A percentile compares a stretch with the other conserved stretches of the same genome.
These are phyloP conservation scores for Dendrobium huoshanense DNA, from an alignment of 106 monocot genomes.

Conservation along the genomic window DNA sequence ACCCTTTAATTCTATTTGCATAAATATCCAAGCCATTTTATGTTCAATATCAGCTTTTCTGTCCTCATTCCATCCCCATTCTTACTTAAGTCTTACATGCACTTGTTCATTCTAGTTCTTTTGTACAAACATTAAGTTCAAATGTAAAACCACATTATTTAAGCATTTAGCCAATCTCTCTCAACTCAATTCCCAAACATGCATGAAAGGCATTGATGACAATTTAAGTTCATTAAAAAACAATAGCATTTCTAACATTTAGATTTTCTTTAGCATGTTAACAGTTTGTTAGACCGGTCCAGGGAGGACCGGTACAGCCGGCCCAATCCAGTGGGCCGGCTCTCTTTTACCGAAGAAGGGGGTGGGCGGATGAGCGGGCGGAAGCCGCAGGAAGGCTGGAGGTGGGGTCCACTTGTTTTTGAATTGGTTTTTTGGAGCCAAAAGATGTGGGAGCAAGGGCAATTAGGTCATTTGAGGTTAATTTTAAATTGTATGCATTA, in stretches of 20 bases:
- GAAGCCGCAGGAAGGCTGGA: too few relatives aligned
- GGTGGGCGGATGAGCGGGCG: too few relatives aligned
- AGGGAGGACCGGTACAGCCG: too few relatives aligned
- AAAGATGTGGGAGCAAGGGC: too few relatives aligned
- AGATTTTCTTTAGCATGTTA: background rate
- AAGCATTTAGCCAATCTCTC: background rate
- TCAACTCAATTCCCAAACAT: background rate
- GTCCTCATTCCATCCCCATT: background rate
- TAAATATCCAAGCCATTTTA: background rate
- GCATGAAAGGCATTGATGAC: background rate
- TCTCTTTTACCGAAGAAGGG: too few relatives aligned
- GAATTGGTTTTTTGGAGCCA: too few relatives aligned
- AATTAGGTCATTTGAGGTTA: too few relatives aligned
- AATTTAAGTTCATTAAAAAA: background rate
- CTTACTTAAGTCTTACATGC: background rate
- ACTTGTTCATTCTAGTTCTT: background rate
- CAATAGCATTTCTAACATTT: background rate
- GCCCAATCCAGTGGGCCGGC: too few relatives aligned
- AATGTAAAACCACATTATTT: background rate
- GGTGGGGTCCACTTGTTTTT: too few relatives aligned
- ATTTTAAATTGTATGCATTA: too few relatives aligned
- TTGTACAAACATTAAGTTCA: background rate
- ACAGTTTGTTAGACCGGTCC: too few relatives aligned
- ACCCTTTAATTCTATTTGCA: background rate
- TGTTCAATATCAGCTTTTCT: background rate